Conservation (phyloP, 495 filamentous ascomycete genomes). For the Pseudoneurospora amorphoporcata region DNA sequence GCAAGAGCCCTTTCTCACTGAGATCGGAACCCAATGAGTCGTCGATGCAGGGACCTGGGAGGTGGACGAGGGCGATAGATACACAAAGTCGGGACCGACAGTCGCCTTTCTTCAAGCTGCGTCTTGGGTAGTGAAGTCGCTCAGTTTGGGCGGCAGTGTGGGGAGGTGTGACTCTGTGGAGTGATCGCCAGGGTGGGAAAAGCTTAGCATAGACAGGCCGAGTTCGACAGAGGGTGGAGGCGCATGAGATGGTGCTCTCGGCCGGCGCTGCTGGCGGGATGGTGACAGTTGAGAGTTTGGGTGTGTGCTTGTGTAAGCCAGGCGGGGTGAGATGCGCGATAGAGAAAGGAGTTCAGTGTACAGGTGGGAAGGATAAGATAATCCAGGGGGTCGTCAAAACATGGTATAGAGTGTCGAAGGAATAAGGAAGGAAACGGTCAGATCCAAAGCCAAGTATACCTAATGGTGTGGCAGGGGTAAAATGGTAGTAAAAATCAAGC, state of each 20-base stretch:
- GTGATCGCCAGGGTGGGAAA: constrained; percentile 9
- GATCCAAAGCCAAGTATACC: not conserved
- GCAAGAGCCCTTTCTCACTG: not conserved
- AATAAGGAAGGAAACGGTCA: not conserved
- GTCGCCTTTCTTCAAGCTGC: not conserved
- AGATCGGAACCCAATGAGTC: not conserved
- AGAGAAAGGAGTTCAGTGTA: not conserved
- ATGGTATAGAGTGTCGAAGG: not conserved
- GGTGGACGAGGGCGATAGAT: not conserved
- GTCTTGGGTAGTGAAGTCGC: not conserved
- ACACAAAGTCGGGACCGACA: not conserved
- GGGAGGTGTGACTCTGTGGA: constrained; percentile 3
- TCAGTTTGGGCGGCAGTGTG: not conserved
- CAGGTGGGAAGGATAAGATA: not conserved
- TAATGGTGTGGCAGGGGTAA: not conserved
- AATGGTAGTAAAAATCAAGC: not conserved
- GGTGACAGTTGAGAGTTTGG: not conserved
- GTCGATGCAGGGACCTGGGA: not conserved
- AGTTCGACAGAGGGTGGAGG: not conserved
- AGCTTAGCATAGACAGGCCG: constrained; percentile 11
- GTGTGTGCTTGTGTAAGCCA: not conserved
- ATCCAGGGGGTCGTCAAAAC: not conserved
- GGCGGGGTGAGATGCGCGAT: not conserved
- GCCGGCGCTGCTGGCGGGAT: not conserved
- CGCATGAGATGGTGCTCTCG: not conserved